Evolutionary conservation across 148 eudicot genomes (phyloP).

Genomic region (Chenopodium quinoa): DNA sequence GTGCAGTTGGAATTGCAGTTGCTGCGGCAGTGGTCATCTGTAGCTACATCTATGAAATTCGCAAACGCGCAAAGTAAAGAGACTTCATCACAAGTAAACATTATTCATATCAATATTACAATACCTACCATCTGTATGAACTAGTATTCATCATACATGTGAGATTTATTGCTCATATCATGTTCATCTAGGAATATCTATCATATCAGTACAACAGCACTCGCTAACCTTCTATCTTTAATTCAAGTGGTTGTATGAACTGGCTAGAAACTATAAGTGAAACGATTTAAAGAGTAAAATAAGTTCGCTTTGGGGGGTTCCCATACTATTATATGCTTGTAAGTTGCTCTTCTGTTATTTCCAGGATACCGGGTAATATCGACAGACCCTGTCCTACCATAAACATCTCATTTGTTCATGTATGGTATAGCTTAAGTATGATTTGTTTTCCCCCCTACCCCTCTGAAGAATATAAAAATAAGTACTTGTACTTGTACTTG

Average conservation of each 20-base stretch:
- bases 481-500: neutral
- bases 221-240: conserved; percentile 12
- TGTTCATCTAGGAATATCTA: conserved; percentile 19
- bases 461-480: neutral
- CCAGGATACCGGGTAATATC: neutral
- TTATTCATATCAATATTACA: conserved; percentile 9
- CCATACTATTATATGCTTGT: neutral
- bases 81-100: neutral
- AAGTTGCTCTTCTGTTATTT: neutral
- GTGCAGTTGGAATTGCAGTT: conserved; percentile 81
- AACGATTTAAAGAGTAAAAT: neutral
- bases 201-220: neutral
- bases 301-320: neutral
- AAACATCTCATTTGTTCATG: neutral
- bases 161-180: conserved; percentile 5
- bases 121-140: conserved; percentile 2
- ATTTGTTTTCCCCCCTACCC: neutral
- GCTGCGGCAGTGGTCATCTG: conserved; percentile 86
- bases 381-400: no score
- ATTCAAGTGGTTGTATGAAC: conserved; percentile 22
- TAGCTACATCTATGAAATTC: conserved; percentile 72
- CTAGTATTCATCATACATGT: neutral
- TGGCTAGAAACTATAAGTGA: neutral
- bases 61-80: conserved; percentile 53
- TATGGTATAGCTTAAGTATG: neutral